Evolutionary conservation across 2,329 filamentous ascomycete species (phyloP).

Genomic region (Cordyceps farinosa): DNA sequence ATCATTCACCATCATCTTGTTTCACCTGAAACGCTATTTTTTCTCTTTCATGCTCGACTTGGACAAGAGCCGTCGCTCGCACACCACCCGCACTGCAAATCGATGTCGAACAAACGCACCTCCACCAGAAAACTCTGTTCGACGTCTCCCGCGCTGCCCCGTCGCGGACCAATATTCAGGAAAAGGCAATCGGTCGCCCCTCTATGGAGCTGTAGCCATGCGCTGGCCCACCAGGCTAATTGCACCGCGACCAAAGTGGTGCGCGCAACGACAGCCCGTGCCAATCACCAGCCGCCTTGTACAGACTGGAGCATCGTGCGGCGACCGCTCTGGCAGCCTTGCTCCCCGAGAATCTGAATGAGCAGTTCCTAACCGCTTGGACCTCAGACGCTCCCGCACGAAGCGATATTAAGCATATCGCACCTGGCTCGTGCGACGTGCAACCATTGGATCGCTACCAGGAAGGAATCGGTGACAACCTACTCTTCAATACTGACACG

Average conservation of each 20-base stretch:
- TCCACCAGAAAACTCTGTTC: slow-evolving; percentile 8
- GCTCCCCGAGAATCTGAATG: too few relatives aligned
- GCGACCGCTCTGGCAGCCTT: not conserved
- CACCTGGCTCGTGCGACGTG: not conserved
- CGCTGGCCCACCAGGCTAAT: slow-evolving; percentile 6
- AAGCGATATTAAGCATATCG: not conserved
- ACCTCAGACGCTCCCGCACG: not conserved
- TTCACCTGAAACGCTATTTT: not conserved
- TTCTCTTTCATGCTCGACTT: not conserved
- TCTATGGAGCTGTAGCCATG: not conserved
- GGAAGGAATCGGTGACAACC: too few relatives aligned
- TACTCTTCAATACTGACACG: too few relatives aligned
- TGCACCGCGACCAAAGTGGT: not conserved
- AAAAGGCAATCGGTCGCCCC: slow-evolving; percentile 13
- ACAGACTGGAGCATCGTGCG: not conserved
- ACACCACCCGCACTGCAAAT: not conserved
- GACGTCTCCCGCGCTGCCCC: not conserved
- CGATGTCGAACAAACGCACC: not conserved
- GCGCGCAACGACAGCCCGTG: not conserved
- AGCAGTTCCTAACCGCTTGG: not conserved
- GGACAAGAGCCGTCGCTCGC: not conserved
- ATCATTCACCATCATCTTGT: not conserved
- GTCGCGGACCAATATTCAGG: slow-evolving; percentile 11
- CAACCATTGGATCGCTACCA: not conserved
- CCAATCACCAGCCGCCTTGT: not conserved